A percentile compares a stretch with the other conserved stretches of the same genome.
Conservation (phyloP, 495 filamentous ascomycete species). For the Echria macrotheca region DNA sequence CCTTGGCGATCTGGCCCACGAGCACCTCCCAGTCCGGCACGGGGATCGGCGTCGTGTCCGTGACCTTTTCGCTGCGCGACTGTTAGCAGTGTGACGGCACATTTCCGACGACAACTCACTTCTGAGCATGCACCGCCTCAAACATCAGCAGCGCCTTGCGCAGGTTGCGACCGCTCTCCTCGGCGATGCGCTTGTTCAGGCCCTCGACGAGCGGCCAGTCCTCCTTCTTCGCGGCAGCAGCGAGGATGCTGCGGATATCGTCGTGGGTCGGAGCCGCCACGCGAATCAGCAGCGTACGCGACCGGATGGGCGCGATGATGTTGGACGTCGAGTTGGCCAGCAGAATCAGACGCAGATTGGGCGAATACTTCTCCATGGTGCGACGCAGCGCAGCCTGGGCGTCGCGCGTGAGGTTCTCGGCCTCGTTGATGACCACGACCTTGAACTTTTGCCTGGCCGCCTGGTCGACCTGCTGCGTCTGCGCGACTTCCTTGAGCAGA, state of each 20-base stretch:
- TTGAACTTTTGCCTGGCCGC: conserved; percentile 89
- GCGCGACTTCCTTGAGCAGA: conserved; percentile 93
- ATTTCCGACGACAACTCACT: conserved; percentile 49
- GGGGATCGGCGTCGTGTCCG: conserved; percentile 80
- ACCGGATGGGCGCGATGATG: conserved; percentile 94
- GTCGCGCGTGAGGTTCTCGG: conserved; percentile 90
- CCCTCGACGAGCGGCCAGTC: conserved; percentile 63
- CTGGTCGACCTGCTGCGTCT: conserved; percentile 95
- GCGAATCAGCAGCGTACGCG: conserved; percentile 79
- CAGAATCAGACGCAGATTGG: conserved; percentile 85
- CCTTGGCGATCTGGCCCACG: conserved; percentile 77
- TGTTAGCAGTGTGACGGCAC: conserved; percentile 8
- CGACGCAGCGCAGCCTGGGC: conserved; percentile 90
- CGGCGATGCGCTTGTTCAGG: conserved; percentile 77
- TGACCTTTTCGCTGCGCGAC: conserved; percentile 72
- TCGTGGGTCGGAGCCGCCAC: conserved; percentile 82
- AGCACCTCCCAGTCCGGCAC: conserved; percentile 95
- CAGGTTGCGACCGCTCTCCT: conserved; percentile 88
- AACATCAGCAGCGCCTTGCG: conserved; percentile 88
- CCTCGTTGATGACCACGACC: conserved; percentile 98
- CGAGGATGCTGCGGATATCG: conserved; percentile 76
- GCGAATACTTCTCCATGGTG: conserved; percentile 99
- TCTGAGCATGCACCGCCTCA: conserved; percentile 93
- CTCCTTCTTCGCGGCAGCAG: conserved; percentile 68
- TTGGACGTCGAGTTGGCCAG: conserved; percentile 93